Conservation (phyloP, 2,329 filamentous ascomycete species). For the Didymella glomerata region DNA sequence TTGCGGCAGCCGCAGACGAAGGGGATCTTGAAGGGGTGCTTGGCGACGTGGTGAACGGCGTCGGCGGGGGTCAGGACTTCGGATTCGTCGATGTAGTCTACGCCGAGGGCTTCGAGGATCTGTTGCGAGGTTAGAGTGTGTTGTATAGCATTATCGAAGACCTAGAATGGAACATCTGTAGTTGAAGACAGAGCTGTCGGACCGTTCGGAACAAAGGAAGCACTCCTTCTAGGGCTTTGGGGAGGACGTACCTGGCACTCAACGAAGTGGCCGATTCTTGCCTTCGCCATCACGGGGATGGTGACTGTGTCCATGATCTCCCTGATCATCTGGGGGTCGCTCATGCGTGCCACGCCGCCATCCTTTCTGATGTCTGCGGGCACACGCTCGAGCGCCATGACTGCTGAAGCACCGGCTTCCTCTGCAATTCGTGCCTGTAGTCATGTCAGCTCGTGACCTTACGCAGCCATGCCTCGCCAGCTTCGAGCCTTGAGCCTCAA, state of each 20-base stretch:
- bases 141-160: neutral
- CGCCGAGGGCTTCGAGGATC: constrained; percentile 92
- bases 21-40: constrained; percentile 80
- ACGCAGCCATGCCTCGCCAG: neutral
- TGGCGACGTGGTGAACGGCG: constrained; percentile 88
- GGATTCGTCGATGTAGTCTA: constrained; percentile 98
- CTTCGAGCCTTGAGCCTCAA: neutral
- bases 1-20: constrained; percentile 98
- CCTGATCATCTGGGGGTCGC: constrained; percentile 91
- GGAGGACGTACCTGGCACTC: constrained; percentile 76
- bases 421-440: constrained; percentile 93
- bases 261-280: constrained; percentile 95
- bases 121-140: constrained; percentile 44
- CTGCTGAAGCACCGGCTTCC: constrained; percentile 91
- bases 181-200: too few species aligned
- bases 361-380: constrained; percentile 93
- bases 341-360: constrained; percentile 97
- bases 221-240: neutral
- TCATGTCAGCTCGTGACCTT: neutral
- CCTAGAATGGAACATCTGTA: too few species aligned
- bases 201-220: neutral
- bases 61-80: constrained; percentile 98
- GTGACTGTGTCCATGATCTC: constrained; percentile 95
- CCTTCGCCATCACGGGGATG: constrained; percentile 99
- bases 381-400: constrained; percentile 98